phyloP scores from a whole-genome alignment of 495 filamentous ascomycete species.

The Tricharina praecox region DNA sequence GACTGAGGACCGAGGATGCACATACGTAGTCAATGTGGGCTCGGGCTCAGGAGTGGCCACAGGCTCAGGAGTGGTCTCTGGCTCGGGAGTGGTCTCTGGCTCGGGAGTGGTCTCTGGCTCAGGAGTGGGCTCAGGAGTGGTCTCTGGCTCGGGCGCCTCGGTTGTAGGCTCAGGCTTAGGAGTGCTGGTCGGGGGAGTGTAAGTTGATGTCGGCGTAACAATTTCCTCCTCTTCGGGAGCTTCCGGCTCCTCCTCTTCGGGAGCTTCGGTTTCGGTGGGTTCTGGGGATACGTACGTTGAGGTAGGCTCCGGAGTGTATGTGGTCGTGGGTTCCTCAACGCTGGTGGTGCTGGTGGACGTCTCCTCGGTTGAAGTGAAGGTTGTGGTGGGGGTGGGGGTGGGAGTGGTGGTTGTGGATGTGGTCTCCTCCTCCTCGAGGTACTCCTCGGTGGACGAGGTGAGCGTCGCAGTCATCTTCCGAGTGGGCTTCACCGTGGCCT shows the following conservation, averaged over 20 bases:
- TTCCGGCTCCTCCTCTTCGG: background rate
- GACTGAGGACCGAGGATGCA: no score
- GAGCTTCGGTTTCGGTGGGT: background rate
- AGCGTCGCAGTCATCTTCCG: background rate
- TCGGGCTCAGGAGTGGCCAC: no score
- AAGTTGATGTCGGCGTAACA: background rate
- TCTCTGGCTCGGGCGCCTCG: constrained; percentile 2
- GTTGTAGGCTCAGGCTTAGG: no score
- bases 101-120: background rate
- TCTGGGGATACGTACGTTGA: background rate
- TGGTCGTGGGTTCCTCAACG: constrained; percentile 8
- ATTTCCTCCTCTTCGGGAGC: background rate
- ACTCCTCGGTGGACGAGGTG: background rate
- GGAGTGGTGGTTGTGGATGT: constrained; percentile 2
- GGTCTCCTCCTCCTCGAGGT: background rate
- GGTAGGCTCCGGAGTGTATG: constrained; percentile 1
- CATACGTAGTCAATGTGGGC: no score
- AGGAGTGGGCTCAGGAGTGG: background rate
- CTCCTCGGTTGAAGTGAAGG: constrained; percentile 10
- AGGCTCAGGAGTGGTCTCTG: background rate
- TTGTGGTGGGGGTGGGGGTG: constrained; percentile 3
- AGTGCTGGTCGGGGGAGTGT: background rate
- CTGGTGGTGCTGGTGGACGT: constrained; percentile 11
- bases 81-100: background rate
- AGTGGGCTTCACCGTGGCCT: constrained; percentile 1